A percentile compares a stretch with the other conserved stretches of the same genome.
phyloP scores from a whole-genome alignment of 306 rosid genomes.

The Ziziphus jujuba region DNA sequence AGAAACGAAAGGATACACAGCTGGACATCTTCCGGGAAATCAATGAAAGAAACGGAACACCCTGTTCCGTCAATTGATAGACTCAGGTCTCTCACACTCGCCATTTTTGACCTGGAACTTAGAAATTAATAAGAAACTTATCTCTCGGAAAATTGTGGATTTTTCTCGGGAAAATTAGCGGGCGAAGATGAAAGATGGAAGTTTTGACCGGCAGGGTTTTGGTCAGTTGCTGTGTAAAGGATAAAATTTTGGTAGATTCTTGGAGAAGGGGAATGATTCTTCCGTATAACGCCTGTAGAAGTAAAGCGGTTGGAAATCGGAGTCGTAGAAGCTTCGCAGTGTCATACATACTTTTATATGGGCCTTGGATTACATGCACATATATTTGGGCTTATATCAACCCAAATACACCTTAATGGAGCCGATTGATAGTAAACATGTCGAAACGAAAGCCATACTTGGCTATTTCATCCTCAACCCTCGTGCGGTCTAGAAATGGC shows the following conservation, averaged over 20 bases:
- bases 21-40: constrained; percentile 88
- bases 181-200: not conserved
- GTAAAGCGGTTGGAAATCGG: not conserved
- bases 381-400: no score
- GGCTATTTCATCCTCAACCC: no score
- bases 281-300: not conserved
- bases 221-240: not conserved
- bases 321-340: not conserved
- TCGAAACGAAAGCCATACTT: no score
- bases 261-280: constrained; percentile 41
- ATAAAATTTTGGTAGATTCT: constrained; percentile 28
- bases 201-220: not conserved
- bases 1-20: constrained; percentile 85
- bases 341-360: not conserved
- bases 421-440: no score
- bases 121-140: not conserved
- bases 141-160: constrained; percentile 5
- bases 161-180: not conserved
- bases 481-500: no score
- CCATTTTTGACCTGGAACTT: constrained; percentile 26
- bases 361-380: no score
- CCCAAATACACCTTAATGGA: no score
- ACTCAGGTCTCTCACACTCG: constrained; percentile 23
- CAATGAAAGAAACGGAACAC: constrained; percentile 46
- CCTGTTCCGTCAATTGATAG: constrained; percentile 16